These are phyloP conservation scores for Setomelanomma holmii DNA, from an alignment of 2,329 filamentous ascomycete genomes.

Conservation along the genomic window DNA sequence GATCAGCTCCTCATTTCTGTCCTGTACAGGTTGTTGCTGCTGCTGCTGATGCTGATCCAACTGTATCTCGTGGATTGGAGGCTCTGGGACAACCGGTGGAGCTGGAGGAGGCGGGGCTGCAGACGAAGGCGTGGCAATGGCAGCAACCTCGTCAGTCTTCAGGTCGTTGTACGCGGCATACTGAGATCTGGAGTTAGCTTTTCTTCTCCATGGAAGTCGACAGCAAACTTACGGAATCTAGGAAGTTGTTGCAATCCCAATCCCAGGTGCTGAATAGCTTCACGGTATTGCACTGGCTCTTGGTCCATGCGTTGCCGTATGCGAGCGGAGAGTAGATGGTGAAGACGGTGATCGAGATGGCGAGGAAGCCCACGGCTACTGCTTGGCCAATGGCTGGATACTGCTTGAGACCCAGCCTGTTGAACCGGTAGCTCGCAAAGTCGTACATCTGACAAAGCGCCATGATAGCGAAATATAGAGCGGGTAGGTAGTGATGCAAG, in stretches of 20 bases:
- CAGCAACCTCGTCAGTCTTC: slow-evolving; percentile 21
- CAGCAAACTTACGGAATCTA: slow-evolving; percentile 80
- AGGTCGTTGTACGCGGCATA: slow-evolving; percentile 41
- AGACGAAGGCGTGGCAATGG: slow-evolving; percentile 35
- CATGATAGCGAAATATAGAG: slow-evolving; percentile 92
- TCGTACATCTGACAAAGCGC: slow-evolving; percentile 89
- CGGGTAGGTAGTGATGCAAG: slow-evolving; percentile 97
- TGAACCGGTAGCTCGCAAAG: slow-evolving; percentile 77
- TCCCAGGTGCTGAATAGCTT: slow-evolving; percentile 93
- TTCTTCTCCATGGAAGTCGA: too few species aligned
- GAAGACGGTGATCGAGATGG: slow-evolving; percentile 77
- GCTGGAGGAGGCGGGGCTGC: slow-evolving; percentile 29
- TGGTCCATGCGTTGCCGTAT: slow-evolving; percentile 95
- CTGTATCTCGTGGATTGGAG: slow-evolving; percentile 12
- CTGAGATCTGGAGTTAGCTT: too few species aligned
- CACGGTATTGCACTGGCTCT: slow-evolving; percentile 80
- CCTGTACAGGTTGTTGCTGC: slow-evolving; percentile 16
- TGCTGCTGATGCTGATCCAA: slow-evolving; percentile 18
- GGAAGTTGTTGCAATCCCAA: slow-evolving; percentile 97
- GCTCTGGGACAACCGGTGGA: slow-evolving; percentile 18
- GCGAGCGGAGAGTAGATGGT: slow-evolving; percentile 85
- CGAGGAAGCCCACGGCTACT: slow-evolving; percentile 76
- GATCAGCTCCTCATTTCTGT: slow-evolving; percentile 24
- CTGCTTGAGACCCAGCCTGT: slow-evolving; percentile 70
- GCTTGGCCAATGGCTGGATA: slow-evolving; percentile 76